A percentile compares a stretch with the other conserved stretches of the same genome.
These are phyloP conservation scores for Claviceps digitariae DNA, from an alignment of 2,329 filamentous ascomycete species.

Conservation along the genomic window DNA sequence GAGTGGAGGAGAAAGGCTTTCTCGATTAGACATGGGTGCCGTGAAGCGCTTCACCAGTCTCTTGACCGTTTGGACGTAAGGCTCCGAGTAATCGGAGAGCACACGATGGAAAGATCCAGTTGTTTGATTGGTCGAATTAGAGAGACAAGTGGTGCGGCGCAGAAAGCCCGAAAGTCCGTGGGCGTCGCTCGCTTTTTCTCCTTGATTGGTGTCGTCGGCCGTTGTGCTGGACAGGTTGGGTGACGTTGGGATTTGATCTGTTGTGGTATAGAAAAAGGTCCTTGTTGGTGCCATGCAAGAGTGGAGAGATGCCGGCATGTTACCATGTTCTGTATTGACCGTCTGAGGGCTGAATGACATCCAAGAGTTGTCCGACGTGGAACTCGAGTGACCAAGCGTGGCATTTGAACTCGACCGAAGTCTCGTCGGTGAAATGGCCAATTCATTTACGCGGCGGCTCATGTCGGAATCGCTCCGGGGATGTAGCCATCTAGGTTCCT, in stretches of 20 bases:
- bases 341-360: slow-evolving; percentile 4
- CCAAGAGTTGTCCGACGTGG: neutral
- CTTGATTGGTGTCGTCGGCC: neutral
- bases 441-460: slow-evolving; percentile 32
- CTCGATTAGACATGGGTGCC: slow-evolving; percentile 13
- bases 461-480: slow-evolving; percentile 38
- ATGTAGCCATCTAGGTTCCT: slow-evolving; percentile 44
- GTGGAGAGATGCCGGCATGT: slow-evolving; percentile 3
- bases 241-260: neutral
- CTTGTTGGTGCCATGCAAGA: neutral
- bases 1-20: slow-evolving; percentile 12
- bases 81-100: slow-evolving; percentile 18
- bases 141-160: slow-evolving; percentile 22
- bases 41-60: slow-evolving; percentile 26
- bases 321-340: slow-evolving; percentile 2
- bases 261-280: neutral
- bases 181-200: neutral
- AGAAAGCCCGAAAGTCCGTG: slow-evolving; percentile 15
- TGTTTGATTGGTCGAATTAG: slow-evolving; percentile 25
- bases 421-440: slow-evolving; percentile 26
- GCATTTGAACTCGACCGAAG: neutral
- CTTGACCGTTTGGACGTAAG: slow-evolving; percentile 24
- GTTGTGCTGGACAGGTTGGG: neutral
- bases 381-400: neutral
- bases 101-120: slow-evolving; percentile 21